Percentiles rank a stretch among this genome's conserved stretches.
These are phyloP conservation scores for Aspergillus piperis DNA, from an alignment of 2,329 filamentous ascomycete genomes.

Conservation along the genomic window DNA sequence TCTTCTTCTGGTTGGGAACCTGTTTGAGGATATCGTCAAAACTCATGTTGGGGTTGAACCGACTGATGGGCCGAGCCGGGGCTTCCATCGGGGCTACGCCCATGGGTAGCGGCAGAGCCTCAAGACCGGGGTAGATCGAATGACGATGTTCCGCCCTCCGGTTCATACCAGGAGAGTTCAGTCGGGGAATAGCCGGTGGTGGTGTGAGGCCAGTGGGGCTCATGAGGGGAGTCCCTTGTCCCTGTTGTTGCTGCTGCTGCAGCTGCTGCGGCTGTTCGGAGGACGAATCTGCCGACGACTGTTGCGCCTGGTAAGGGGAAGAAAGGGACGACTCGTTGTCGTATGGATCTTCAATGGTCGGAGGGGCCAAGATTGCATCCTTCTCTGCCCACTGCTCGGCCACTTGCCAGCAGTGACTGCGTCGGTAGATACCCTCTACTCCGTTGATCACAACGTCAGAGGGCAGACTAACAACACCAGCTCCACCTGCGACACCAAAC, in stretches of 20 bases:
- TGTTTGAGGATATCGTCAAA: constrained; percentile 52
- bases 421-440: constrained; percentile 67
- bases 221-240: constrained; percentile 30
- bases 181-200: constrained; percentile 38
- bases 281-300: constrained; percentile 40
- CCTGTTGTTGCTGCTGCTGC: constrained; percentile 27
- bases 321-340: constrained; percentile 42
- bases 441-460: constrained; percentile 66
- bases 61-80: constrained; percentile 40
- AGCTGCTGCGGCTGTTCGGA: constrained; percentile 27
- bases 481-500: constrained; percentile 62
- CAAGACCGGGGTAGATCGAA: constrained; percentile 48
- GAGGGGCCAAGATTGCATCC: constrained; percentile 35
- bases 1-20: constrained; percentile 40
- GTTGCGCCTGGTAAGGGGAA: constrained; percentile 40
- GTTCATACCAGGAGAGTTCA: constrained; percentile 33
- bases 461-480: constrained; percentile 62
- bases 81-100: constrained; percentile 46
- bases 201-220: constrained; percentile 37
- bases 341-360: constrained; percentile 37
- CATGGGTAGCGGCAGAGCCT: constrained; percentile 46
- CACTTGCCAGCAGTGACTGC: constrained; percentile 69
- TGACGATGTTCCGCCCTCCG: constrained; percentile 41
- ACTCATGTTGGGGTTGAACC: constrained; percentile 51
- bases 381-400: constrained; percentile 62